These are phyloP conservation scores for Verticillium isaacii DNA, from an alignment of 2,329 filamentous ascomycete genomes.

Conservation along the genomic window DNA sequence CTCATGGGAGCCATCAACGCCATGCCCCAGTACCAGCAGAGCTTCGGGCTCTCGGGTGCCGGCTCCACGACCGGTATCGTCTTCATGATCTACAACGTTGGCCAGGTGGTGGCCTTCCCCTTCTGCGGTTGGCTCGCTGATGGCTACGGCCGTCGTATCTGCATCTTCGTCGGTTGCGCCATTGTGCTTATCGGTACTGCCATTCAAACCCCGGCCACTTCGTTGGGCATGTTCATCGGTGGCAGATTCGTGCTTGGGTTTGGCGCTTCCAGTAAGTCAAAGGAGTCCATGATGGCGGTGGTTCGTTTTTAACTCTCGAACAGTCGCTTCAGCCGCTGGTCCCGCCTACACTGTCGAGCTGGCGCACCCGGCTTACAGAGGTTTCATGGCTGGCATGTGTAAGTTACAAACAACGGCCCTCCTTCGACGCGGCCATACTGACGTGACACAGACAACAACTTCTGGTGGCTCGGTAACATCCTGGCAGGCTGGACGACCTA, in stretches of 20 bases:
- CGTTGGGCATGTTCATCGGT: constrained; percentile 38
- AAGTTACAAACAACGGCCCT: constrained; percentile 40
- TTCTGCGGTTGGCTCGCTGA: constrained; percentile 44
- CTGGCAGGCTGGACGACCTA: constrained; percentile 48
- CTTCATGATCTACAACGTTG: constrained; percentile 42
- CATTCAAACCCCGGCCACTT: constrained; percentile 33
- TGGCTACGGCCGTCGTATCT: constrained; percentile 41
- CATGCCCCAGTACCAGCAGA: constrained; percentile 39
- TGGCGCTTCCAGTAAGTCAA: constrained; percentile 38
- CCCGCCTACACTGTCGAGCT: constrained; percentile 60
- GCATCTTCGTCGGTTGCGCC: constrained; percentile 44
- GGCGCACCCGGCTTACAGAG: constrained; percentile 57
- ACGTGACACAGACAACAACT: constrained; percentile 28
- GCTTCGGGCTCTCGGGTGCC: constrained; percentile 34
- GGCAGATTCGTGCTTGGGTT: constrained; percentile 38
- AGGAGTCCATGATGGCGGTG: not conserved
- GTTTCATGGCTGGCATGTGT: constrained; percentile 46
- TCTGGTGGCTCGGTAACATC: constrained; percentile 48
- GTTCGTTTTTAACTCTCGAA: not conserved
- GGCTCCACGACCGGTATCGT: constrained; percentile 39
- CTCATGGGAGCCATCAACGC: constrained; percentile 34
- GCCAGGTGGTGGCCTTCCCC: constrained; percentile 42
- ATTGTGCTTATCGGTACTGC: constrained; percentile 43
- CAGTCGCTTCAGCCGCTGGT: constrained; percentile 50
- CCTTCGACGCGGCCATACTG: not conserved